Percentiles rank a stretch among this genome's conserved stretches.
Evolutionary conservation across 2,329 filamentous ascomycete genomes (phyloP).

Genomic region (Orbilia blumenaviensis): DNA sequence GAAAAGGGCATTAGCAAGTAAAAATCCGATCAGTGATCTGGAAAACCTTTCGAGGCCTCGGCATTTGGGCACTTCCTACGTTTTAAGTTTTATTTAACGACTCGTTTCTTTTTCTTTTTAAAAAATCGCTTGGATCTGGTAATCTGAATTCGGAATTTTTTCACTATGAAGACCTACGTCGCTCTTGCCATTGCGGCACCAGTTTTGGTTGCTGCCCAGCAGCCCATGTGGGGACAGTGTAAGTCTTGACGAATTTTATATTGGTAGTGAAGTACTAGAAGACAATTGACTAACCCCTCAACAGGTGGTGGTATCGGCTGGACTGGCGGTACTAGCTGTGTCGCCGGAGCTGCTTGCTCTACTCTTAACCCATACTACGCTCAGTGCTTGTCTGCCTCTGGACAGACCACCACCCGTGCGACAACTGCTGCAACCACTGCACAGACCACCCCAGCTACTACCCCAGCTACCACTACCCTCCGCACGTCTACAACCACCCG

Average conservation of each 20-base stretch:
- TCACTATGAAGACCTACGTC: constrained; percentile 42
- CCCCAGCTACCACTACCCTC: constrained; percentile 3
- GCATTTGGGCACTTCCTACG: no score
- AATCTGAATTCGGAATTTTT: constrained; percentile 32
- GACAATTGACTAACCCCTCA: neutral
- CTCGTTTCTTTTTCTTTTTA: neutral
- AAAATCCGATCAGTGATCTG: constrained; percentile 47
- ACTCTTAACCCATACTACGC: constrained; percentile 50
- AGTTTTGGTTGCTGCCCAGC: constrained; percentile 45
- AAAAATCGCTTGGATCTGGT: constrained; percentile 50
- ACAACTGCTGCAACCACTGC: constrained; percentile 12
- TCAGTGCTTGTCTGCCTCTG: constrained; percentile 40
- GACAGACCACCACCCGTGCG: constrained; percentile 11
- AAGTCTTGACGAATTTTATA: constrained; percentile 8
- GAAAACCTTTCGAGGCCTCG: no score
- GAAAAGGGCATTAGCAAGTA: neutral
- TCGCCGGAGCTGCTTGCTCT: constrained; percentile 13
- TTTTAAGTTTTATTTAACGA: constrained; percentile 13
- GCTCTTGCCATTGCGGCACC: constrained; percentile 47
- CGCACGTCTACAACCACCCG: neutral
- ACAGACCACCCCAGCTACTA: constrained; percentile 11
- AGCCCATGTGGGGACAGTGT: constrained; percentile 51
- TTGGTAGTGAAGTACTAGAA: neutral
- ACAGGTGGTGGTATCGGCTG: constrained; percentile 51
- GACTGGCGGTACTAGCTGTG: constrained; percentile 35